Evolutionary conservation across 2,329 filamentous ascomycete genomes (phyloP).

Genomic region (Beauveria pseudobassiana): DNA sequence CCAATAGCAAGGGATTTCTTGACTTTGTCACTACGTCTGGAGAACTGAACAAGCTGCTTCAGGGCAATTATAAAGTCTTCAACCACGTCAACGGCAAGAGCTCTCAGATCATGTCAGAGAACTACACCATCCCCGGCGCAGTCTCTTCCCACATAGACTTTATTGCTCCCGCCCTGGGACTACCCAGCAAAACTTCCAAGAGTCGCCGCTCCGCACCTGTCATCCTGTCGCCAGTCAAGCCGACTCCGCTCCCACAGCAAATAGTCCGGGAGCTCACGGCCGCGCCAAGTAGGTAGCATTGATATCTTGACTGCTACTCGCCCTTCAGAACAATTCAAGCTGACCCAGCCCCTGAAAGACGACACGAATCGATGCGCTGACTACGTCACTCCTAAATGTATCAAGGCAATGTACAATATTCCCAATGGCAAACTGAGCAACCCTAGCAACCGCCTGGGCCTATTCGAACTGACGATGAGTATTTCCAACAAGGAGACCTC

Average conservation of each 20-base stretch:
- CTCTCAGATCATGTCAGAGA: background rate
- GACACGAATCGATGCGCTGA: conserved; percentile 33
- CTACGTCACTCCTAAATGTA: conserved; percentile 48
- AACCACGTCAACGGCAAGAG: background rate
- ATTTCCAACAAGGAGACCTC: conserved; percentile 33
- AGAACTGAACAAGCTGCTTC: conserved; percentile 29
- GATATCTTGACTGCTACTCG: background rate
- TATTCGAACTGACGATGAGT: conserved; percentile 33
- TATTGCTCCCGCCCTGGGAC: background rate
- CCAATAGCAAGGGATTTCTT: conserved; percentile 41
- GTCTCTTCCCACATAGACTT: background rate
- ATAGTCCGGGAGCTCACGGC: background rate
- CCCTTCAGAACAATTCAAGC: too few relatives aligned
- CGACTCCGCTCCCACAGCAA: background rate
- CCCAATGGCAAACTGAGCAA: conserved; percentile 15
- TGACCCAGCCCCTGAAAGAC: background rate
- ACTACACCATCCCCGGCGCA: background rate
- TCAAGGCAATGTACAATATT: conserved; percentile 38
- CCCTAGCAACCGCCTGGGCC: conserved; percentile 30
- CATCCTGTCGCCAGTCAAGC: background rate
- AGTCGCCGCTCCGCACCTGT: background rate
- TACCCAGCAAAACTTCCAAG: background rate
- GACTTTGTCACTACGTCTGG: conserved; percentile 12
- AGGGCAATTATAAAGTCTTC: conserved; percentile 20
- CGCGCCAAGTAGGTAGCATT: background rate